A percentile compares a stretch with the other conserved stretches of the same genome.
phyloP scores from a whole-genome alignment of 2,329 filamentous ascomycete genomes.

The Trichoderma atrobrunneum region DNA sequence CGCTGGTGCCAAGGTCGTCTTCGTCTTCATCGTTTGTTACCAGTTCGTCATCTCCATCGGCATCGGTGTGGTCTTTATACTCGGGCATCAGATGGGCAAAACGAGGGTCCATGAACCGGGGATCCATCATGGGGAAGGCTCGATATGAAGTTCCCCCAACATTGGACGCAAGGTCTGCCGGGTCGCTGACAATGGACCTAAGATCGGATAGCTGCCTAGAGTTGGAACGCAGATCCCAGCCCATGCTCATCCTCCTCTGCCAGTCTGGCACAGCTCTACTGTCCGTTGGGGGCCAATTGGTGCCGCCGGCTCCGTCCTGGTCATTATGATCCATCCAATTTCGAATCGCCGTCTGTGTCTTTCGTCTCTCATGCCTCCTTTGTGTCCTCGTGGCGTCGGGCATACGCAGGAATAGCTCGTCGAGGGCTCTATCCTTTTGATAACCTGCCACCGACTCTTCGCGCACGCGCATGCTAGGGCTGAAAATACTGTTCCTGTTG shows the following conservation, averaged over 20 bases:
- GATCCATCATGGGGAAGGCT: conserved; percentile 23
- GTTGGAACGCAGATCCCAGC: conserved; percentile 47
- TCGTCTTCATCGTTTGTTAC: conserved; percentile 75
- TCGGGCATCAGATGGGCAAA: conserved; percentile 33
- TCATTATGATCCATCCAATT: conserved; percentile 83
- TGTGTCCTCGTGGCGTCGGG: conserved; percentile 64
- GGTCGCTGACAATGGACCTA: conserved; percentile 61
- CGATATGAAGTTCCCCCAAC: conserved; percentile 41
- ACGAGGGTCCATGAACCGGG: conserved; percentile 4
- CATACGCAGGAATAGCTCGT: conserved; percentile 80
- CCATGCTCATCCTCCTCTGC: conserved; percentile 53
- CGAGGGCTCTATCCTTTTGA: conserved; percentile 84
- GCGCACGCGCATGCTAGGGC: conserved; percentile 66
- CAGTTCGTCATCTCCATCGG: conserved; percentile 87
- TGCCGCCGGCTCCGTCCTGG: conserved; percentile 44
- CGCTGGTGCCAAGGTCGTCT: conserved; percentile 50
- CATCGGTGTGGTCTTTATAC: conserved; percentile 67
- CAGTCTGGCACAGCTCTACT: conserved; percentile 44
- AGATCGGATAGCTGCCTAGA: conserved; percentile 53
- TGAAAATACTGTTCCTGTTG: conserved; percentile 64
- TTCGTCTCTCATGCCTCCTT: conserved; percentile 61
- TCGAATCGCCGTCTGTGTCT: conserved; percentile 77
- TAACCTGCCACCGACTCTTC: conserved; percentile 87
- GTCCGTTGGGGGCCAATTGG: conserved; percentile 50
- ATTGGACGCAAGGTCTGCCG: conserved; percentile 60